A percentile compares a stretch with the other conserved stretches of the same genome.
phyloP scores from a whole-genome alignment of 441 rosid genomes.

The Syzygium malaccense region DNA sequence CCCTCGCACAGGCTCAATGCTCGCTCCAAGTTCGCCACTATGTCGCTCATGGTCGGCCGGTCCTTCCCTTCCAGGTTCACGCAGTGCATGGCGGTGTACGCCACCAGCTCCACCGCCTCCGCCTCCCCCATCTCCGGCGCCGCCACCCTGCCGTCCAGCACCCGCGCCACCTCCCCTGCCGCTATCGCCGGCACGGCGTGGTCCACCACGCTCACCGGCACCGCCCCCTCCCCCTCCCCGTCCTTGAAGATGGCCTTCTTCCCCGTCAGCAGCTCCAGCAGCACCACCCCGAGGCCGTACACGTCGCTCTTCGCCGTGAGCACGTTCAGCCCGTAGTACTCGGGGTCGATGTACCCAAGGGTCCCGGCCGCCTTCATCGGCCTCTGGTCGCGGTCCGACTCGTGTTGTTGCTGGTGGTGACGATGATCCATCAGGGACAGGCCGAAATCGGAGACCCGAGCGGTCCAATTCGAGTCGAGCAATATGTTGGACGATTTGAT shows the following conservation, averaged over 20 bases:
- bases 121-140: neutral
- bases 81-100: conserved; percentile 69
- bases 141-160: conserved; percentile 6
- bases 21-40: conserved; percentile 71
- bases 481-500: conserved; percentile 15
- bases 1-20: conserved; percentile 52
- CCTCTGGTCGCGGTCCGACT: neutral
- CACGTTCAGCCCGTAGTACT: conserved; percentile 10
- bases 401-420: neutral
- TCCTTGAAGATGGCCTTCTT: conserved; percentile 9
- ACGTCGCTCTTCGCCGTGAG: conserved; percentile 13
- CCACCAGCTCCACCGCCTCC: conserved; percentile 75
- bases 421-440: conserved; percentile 4
- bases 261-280: conserved; percentile 16
- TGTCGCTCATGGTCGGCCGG: conserved; percentile 65
- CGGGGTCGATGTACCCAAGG: conserved; percentile 12
- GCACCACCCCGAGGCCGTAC: conserved; percentile 10
- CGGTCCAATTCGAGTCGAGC: conserved; percentile 10
- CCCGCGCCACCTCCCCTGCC: conserved; percentile 4
- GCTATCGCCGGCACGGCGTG: conserved; percentile 4
- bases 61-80: conserved; percentile 76
- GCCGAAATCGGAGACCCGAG: conserved; percentile 14
- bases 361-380: conserved; percentile 11
- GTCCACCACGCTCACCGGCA: conserved; percentile 10
- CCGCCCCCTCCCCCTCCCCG: neutral